A percentile compares a stretch with the other conserved stretches of the same genome.
Evolutionary conservation across 306 rosid species (phyloP).

Genomic region (Lathyrus tuberosus): DNA sequence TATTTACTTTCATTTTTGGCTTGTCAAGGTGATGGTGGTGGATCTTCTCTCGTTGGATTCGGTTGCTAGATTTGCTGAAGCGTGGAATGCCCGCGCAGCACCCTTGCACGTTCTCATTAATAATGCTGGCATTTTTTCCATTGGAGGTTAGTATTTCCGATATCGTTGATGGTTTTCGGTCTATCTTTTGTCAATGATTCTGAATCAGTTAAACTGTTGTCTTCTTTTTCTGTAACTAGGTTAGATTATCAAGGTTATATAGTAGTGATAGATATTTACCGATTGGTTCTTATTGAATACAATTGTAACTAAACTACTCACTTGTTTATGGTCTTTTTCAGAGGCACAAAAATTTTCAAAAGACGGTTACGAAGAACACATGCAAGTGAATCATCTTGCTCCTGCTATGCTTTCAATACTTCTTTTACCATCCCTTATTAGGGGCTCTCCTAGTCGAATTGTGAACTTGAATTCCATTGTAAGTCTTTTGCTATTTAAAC

Average conservation of each 20-base stretch:
- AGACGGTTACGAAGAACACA: slow-evolving; percentile 93
- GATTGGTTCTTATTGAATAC: slow-evolving; percentile 29
- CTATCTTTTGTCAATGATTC: slow-evolving; percentile 26
- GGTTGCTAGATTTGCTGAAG: slow-evolving; percentile 76
- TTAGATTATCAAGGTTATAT: slow-evolving; percentile 6
- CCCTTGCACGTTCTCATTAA: slow-evolving; percentile 93
- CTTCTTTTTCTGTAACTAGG: background rate
- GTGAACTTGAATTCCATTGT: slow-evolving; percentile 85
- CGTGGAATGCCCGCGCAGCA: slow-evolving; percentile 85
- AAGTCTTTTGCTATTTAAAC: slow-evolving; percentile 50
- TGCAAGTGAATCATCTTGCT: slow-evolving; percentile 98
- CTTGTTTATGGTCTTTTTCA: slow-evolving; percentile 45
- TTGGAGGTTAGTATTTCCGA: slow-evolving; percentile 68
- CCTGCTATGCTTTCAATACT: slow-evolving; percentile 91
- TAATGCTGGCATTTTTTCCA: slow-evolving; percentile 96
- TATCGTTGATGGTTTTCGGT: slow-evolving; percentile 1
- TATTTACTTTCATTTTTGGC: slow-evolving; percentile 36
- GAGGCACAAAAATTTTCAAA: slow-evolving; percentile 89
- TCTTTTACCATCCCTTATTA: slow-evolving; percentile 93
- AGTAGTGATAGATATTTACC: slow-evolving; percentile 1
- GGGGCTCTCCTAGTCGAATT: slow-evolving; percentile 96
- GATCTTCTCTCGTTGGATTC: slow-evolving; percentile 97
- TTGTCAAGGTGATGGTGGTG: slow-evolving; percentile 78
- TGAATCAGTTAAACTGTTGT: background rate
- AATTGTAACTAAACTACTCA: slow-evolving; percentile 34